Base-by-base conservation (phyloP, 1,284 basidiomycete species). In the Cutaneotrichosporon daszewskae region DNA sequence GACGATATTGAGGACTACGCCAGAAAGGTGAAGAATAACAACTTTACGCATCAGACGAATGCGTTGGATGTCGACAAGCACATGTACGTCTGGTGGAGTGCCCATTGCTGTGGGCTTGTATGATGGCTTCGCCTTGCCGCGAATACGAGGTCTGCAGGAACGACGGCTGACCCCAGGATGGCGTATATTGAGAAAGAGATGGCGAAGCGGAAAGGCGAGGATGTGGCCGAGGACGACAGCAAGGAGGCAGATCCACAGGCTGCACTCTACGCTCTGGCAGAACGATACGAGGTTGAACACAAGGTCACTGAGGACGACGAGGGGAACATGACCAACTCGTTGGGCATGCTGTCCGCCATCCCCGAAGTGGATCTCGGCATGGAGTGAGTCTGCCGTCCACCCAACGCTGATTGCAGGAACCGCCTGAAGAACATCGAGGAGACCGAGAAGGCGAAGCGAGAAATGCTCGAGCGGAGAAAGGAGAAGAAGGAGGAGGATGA, bases 351-450 rank as follows among this genome's bases (percentile, higher is more conserved):
- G 45, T 94, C 88, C 12, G 88, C 87, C 24, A 91, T 98, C 55
- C 92, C 92, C 0, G 94, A 97, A 64, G 87, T 97, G 5, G 94
- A 98, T 68, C 75, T 98, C 5, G 94, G 94, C 43, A 96, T 97
- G 83, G 91, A 97, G 90, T 94, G 60, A 59, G 86, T 80, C 2
- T 10, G 11, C n/a, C 13, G 18, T 22, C 38, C 16, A 1, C 13
- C 14, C n/a, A 18, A 10, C 36, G 51, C 22, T 52, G 40, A 19
- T 19, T 2, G 8, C 49, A 95, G 91, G 53, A 77, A 84, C 13
- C 83, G 92, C 17, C 72, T 98, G 47, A 84, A 85, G 68, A 97
- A 96, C 64, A 97, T 98, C 36, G 89, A 95, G 64, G 85, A 92
- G 45, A 98, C 94, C 0, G 94, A 97, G 65, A 90, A 87, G 56